Percentiles rank a stretch among this genome's conserved stretches.
Conservation (phyloP, 2,329 filamentous ascomycete species). For the Cryphonectria carpinicola region DNA sequence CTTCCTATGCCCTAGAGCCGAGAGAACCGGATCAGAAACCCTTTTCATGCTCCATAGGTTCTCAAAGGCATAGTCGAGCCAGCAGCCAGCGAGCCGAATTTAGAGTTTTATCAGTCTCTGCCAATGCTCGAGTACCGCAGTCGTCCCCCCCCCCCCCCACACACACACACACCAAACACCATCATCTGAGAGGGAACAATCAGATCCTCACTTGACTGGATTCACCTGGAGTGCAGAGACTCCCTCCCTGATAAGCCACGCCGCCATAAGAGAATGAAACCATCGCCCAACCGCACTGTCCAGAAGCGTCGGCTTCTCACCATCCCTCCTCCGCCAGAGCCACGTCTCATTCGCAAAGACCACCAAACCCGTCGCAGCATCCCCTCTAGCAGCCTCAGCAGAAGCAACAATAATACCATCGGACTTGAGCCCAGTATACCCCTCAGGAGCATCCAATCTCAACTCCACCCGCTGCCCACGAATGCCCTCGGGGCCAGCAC, state of each 20-base stretch:
- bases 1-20: not conserved
- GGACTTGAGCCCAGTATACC: conserved; percentile 4
- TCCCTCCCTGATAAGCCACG: conserved; percentile 19
- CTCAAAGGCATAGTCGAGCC: not conserved
- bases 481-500: not conserved
- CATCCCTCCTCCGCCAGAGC: conserved; percentile 14
- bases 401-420: conserved; percentile 18
- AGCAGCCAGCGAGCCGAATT: not conserved
- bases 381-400: conserved; percentile 4
- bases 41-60: not conserved
- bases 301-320: conserved; percentile 15
- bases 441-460: conserved; percentile 13
- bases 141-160: too few relatives aligned
- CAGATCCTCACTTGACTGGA: not conserved
- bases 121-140: not conserved
- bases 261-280: conserved; percentile 22
- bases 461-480: conserved; percentile 16
- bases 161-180: not conserved
- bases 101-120: not conserved
- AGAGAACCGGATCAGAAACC: not conserved
- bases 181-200: not conserved
- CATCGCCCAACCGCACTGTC: conserved; percentile 15
- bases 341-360: conserved; percentile 19
- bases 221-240: not conserved
- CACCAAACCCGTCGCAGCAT: not conserved